Evolutionary conservation across 169 alveolate species (phyloP).

Genomic region (Cryptosporidium felis): DNA sequence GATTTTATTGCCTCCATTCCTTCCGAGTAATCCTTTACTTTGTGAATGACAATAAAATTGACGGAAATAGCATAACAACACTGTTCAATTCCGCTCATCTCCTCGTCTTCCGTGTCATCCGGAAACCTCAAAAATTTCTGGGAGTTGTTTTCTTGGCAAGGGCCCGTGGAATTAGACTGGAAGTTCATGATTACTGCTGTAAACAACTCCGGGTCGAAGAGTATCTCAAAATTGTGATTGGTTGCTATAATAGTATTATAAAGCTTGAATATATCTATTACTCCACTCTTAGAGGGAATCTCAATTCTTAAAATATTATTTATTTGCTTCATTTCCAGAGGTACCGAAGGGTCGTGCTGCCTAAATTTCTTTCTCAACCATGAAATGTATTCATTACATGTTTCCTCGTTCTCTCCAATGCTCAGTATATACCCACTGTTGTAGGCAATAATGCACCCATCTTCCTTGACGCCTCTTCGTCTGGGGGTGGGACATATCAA

Average conservation of each 20-base stretch:
- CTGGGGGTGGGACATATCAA: constrained; percentile 63
- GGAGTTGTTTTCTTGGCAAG: not conserved
- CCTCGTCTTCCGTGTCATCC: constrained; percentile 15
- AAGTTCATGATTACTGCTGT: constrained; percentile 38
- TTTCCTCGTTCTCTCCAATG: constrained; percentile 66
- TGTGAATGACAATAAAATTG: constrained; percentile 10
- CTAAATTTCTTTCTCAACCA: constrained; percentile 67
- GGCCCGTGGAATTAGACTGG: not conserved
- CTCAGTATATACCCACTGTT: constrained; percentile 66
- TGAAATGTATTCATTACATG: constrained; percentile 31
- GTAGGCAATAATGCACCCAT: constrained; percentile 59
- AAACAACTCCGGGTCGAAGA: constrained; percentile 50
- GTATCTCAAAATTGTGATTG: constrained; percentile 3
- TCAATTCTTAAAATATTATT: constrained; percentile 47
- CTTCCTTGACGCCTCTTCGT: constrained; percentile 69
- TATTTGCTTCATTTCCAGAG: constrained; percentile 9
- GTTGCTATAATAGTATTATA: constrained; percentile 1
- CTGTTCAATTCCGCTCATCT: not conserved
- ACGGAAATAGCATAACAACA: constrained; percentile 31
- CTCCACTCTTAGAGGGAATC: constrained; percentile 32
- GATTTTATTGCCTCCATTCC: constrained; percentile 22
- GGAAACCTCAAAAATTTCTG: not conserved
- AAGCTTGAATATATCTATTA: constrained; percentile 27
- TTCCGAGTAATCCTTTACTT: constrained; percentile 4
- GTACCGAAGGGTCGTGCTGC: constrained; percentile 60